phyloP scores from a whole-genome alignment of 23 red algal species.

The Gracilaria caudata region DNA sequence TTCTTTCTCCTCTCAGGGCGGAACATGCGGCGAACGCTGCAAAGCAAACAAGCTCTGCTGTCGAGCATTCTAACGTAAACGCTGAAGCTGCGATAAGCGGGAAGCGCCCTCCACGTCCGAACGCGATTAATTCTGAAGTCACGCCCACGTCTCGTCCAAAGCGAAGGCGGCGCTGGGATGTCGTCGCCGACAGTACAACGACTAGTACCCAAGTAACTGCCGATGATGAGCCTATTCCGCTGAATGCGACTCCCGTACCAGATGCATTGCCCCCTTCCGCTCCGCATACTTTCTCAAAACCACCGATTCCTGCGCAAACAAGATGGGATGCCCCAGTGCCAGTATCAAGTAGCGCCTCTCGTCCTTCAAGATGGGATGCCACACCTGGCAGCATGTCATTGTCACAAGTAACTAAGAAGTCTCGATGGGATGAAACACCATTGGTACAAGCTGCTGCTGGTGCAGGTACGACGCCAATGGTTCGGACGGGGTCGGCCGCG shows the following conservation, averaged over 20 bases:
- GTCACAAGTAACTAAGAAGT: constrained; percentile 55
- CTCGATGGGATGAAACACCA: constrained; percentile 89
- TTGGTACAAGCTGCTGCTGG: constrained; percentile 19
- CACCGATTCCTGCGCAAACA: not conserved
- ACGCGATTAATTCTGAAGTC: not conserved
- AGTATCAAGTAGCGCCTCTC: not conserved
- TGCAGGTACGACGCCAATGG: constrained; percentile 15
- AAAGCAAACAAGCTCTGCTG: not conserved
- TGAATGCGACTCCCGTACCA: constrained; percentile 36
- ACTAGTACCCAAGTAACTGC: constrained; percentile 4
- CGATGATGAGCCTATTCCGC: not conserved
- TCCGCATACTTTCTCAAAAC: constrained; percentile 24
- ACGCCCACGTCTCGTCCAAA: constrained; percentile 17
- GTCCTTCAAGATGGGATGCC: constrained; percentile 65
- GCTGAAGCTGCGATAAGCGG: not conserved
- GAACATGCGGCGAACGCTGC: not conserved
- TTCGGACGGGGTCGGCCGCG: constrained; percentile 32
- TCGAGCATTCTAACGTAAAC: not conserved
- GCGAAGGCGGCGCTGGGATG: constrained; percentile 62
- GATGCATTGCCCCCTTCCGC: constrained; percentile 46
- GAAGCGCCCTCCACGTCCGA: not conserved
- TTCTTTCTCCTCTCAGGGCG: not conserved
- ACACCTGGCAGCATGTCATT: constrained; percentile 39
- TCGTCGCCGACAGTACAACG: constrained; percentile 22
- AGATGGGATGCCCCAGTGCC: constrained; percentile 45